Evolutionary conservation across 768 basidiomycete genomes (phyloP), one percentile per base, ranked within the genome.

Genomic region (Lentinula raphanica): DNA sequence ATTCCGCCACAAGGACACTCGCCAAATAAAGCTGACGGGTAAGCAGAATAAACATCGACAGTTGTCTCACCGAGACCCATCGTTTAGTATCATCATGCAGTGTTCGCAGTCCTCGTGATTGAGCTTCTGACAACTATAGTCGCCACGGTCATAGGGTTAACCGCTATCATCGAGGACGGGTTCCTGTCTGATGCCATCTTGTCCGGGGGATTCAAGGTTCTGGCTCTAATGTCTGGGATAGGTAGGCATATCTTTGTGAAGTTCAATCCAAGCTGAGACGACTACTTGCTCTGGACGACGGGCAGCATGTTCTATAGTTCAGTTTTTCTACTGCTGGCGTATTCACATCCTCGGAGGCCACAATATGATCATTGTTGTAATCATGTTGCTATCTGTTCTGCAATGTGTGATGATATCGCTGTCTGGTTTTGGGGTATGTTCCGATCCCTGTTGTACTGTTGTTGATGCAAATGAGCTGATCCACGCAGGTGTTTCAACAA

Each of bases 301-400:
- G 11, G n/a, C 15, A 44, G 54, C 27, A 58, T 39, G 58, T 64
- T 54, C 63, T 60, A 40, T 21, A 59, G 12, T 53, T 5, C 51
- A 39, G 17, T 11, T 4, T 15, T 67, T 67, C 50, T 67, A 64
- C 38, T 65, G 60, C 29, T 67, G 66, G 66, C 63, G 66, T 35
- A 67, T 66, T 5, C 62, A 60, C 55, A 56, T 63, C 31, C 57
- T 67, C 7, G 62, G 61, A 5, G 40, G 54, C 15, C 27, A 31
- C 13, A 44, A 42, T 40, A 19, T 27, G 5, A 42, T 56, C 5
- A 50, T 59, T 5, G 45, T 55, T 17, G 32, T 63, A 17, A 36
- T 64, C 28, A 60, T 63, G 19, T 50, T 59, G 17, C 39, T 58
- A 7, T 61, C 60, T 12, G 3, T 59, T 9, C 35, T 32, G 31